Evolutionary conservation across 1,139 yeast genomes (phyloP), one percentile per base, ranked within the genome.

Genomic region (Pichia cactophila): DNA sequence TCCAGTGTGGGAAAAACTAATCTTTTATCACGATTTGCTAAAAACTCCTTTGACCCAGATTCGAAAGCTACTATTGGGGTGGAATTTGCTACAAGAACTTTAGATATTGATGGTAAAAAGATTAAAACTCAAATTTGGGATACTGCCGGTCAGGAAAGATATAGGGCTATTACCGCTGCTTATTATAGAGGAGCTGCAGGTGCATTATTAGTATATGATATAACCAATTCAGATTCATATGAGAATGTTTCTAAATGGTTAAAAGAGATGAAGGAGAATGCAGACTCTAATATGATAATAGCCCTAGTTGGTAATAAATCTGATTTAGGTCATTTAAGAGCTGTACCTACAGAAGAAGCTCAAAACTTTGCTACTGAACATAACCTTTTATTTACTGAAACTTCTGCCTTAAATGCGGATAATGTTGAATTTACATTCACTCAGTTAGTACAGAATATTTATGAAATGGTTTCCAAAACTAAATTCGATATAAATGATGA

Each of bases 91-190:
- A 94, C 97, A 39, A 79, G 97, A 67, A 90, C 97, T 3, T 81
- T 92, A 50, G 95, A 86, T 61, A 90, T 92, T 50, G 97, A 92
- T 61, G 95, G 95, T 53, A 92, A 90, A 69, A 78, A 95, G 64
- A 89, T 94, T 63, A 92, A 92, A 69, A 97, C 97, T 9, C 98
- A 94, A 69, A 89, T 92, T 64, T 92, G 98, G 98, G 98, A 92
- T 68, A 92, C 98, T 31, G 98, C 98, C 2, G 98, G 98, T 53
- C 98, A 92, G 73, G 98, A 92, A 70, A 81, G 98, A 66, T 92
- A 92, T 73, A 81, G 98, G 62, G 97, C 98, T 47, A 92, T 92
- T 64, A 94, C 98, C 40, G 83, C 95, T 54, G 98, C 97, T 14
- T 92, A 92, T 72, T 92, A 92, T 68, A 78, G 98, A 65, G 98